A percentile compares a stretch with the other conserved stretches of the same genome.
Conservation (phyloP, 1,284 basidiomycete genomes). For the Ustilago curta region DNA sequence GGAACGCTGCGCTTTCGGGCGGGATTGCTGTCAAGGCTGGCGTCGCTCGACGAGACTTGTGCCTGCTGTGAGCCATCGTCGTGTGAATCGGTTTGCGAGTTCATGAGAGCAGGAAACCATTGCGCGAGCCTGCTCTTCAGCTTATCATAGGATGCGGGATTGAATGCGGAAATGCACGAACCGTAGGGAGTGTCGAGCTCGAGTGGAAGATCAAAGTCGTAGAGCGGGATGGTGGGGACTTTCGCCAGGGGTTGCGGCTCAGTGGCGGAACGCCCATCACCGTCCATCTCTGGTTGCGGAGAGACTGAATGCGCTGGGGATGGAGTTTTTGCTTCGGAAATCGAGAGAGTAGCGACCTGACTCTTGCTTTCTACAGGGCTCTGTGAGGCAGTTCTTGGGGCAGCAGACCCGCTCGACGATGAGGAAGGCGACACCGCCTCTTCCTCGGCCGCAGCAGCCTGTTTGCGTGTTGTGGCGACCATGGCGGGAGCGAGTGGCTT, state of each 20-base stretch:
- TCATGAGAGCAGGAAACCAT: slow-evolving; percentile 26
- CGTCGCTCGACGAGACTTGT: neutral
- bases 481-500: slow-evolving; percentile 4
- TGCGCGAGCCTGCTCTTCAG: slow-evolving; percentile 13
- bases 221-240: slow-evolving; percentile 40
- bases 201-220: slow-evolving; percentile 41
- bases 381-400: neutral
- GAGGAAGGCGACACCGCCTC: neutral
- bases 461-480: slow-evolving; percentile 27
- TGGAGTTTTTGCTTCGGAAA: neutral
- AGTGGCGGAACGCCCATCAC: neutral
- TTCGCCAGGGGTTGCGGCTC: neutral
- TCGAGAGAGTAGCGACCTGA: neutral
- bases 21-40: slow-evolving; percentile 3
- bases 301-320: neutral
- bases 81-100: neutral
- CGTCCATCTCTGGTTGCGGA: neutral
- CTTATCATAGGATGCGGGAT: slow-evolving; percentile 21
- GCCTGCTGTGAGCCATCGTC: neutral
- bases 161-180: slow-evolving; percentile 22
- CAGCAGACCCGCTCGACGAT: neutral
- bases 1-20: neutral
- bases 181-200: slow-evolving; percentile 24
- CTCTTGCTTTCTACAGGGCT: neutral
- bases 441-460: slow-evolving; percentile 6